phyloP scores from a whole-genome alignment of 352 stramenopile genomes.

The Phytopythium aichiense region DNA sequence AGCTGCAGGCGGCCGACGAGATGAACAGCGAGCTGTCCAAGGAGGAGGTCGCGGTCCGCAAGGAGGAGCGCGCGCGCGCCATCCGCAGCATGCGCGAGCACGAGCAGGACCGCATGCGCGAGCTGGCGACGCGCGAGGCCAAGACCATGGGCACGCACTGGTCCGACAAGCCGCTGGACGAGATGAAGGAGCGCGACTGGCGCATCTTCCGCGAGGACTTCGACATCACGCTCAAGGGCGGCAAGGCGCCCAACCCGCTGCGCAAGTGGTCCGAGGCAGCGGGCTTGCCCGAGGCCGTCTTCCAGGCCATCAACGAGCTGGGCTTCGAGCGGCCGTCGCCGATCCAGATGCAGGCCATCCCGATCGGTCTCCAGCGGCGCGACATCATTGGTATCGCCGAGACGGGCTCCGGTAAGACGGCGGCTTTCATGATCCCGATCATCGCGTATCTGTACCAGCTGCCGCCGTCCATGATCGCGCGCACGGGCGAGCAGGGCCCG shows the following conservation, averaged over 20 bases:
- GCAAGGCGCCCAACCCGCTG: constrained; percentile 90
- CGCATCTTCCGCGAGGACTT: constrained; percentile 99
- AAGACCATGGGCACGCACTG: constrained; percentile 87
- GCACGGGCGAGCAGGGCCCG: constrained; percentile 92
- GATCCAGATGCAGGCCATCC: constrained; percentile 98
- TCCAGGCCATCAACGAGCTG: constrained; percentile 90
- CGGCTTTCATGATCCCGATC: constrained; percentile 97
- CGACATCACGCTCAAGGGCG: constrained; percentile 95
- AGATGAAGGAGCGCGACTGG: constrained; percentile 98
- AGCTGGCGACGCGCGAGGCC: constrained; percentile 64
- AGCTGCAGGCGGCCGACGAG: constrained; percentile 68
- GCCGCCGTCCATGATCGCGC: constrained; percentile 76
- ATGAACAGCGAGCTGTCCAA: constrained; percentile 52
- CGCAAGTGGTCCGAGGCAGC: constrained; percentile 88
- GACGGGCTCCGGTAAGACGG: constrained; percentile 98
- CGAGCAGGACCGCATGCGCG: constrained; percentile 51
- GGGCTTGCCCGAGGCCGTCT: constrained; percentile 62
- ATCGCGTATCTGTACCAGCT: constrained; percentile 94
- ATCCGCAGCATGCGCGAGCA: constrained; percentile 71
- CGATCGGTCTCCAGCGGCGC: constrained; percentile 93
- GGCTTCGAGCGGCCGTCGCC: constrained; percentile 96
- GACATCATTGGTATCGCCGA: constrained; percentile 99
- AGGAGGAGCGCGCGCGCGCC: constrained; percentile 67
- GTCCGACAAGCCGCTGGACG: constrained; percentile 90
- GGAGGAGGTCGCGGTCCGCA: constrained; percentile 51